Percentiles rank a stretch among this genome's conserved stretches.
phyloP scores from a whole-genome alignment of 1,284 basidiomycete genomes.

The Melampsora abietis-canadensis region DNA sequence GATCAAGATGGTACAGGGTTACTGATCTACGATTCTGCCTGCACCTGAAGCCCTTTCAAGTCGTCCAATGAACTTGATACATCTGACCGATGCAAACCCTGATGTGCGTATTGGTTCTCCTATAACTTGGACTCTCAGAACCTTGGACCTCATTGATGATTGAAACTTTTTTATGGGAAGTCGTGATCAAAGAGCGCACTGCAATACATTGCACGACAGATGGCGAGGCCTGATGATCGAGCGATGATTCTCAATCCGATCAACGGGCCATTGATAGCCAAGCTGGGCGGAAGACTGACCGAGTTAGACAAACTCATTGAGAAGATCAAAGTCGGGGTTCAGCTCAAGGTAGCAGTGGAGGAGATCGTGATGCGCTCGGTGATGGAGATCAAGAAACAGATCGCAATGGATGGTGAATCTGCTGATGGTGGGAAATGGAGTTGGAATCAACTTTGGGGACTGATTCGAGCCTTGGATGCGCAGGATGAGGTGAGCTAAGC shows the following conservation, averaged over 20 bases:
- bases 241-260: slow-evolving; percentile 45
- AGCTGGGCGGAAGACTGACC: slow-evolving; percentile 51
- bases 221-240: neutral
- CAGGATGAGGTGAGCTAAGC: slow-evolving; percentile 63
- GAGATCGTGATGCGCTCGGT: slow-evolving; percentile 66
- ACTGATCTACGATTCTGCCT: neutral
- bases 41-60: slow-evolving; percentile 68
- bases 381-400: slow-evolving; percentile 79
- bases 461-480: slow-evolving; percentile 71
- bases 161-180: neutral
- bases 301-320: slow-evolving; percentile 48
- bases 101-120: slow-evolving; percentile 11
- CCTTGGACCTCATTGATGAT: neutral
- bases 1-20: no score
- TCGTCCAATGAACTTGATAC: slow-evolving; percentile 74
- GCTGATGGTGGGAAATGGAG: slow-evolving; percentile 81
- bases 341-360: slow-evolving; percentile 7
- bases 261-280: slow-evolving; percentile 49
- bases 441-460: slow-evolving; percentile 79
- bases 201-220: slow-evolving; percentile 20
- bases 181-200: slow-evolving; percentile 17
- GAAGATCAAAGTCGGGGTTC: slow-evolving; percentile 23
- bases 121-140: neutral
- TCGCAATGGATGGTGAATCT: slow-evolving; percentile 85
- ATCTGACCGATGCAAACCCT: slow-evolving; percentile 58